These are phyloP conservation scores for Geopyxis carbonaria DNA, from an alignment of 495 filamentous ascomycete genomes.

Conservation along the genomic window DNA sequence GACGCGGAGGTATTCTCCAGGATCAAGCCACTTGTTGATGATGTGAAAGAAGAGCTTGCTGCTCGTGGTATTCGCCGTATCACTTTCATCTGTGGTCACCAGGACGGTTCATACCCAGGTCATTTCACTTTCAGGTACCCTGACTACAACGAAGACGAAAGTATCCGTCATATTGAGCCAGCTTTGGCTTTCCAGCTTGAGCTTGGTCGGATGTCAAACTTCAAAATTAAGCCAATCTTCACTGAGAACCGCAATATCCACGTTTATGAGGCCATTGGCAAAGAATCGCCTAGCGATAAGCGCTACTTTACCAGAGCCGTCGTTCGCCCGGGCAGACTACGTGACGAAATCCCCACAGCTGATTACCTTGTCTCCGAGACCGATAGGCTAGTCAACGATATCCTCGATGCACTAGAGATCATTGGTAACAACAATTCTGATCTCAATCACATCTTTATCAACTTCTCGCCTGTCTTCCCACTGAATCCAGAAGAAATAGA, in stretches of 20 bases:
- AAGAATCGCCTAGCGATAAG: constrained; percentile 86
- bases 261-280: constrained; percentile 91
- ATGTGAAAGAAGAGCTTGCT: constrained; percentile 68
- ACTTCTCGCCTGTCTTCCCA: constrained; percentile 92
- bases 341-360: constrained; percentile 90
- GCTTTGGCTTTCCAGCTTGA: constrained; percentile 97
- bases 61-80: constrained; percentile 67
- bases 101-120: constrained; percentile 83
- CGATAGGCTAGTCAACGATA: constrained; percentile 90
- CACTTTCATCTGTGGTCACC: constrained; percentile 91
- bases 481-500: constrained; percentile 80
- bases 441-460: constrained; percentile 99
- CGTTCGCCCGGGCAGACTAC: constrained; percentile 76
- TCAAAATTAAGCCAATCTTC: constrained; percentile 94
- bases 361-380: constrained; percentile 97
- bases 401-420: constrained; percentile 92
- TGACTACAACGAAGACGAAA: constrained; percentile 71
- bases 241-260: constrained; percentile 98
- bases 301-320: constrained; percentile 94
- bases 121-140: constrained; percentile 98
- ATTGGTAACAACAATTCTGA: constrained; percentile 98
- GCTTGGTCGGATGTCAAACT: constrained; percentile 80
- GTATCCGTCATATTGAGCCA: constrained; percentile 92
- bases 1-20: constrained; percentile 64
- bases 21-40: constrained; percentile 56